These are phyloP conservation scores for Achaetomium macrosporum DNA, from an alignment of 2,329 filamentous ascomycete genomes.

Conservation along the genomic window DNA sequence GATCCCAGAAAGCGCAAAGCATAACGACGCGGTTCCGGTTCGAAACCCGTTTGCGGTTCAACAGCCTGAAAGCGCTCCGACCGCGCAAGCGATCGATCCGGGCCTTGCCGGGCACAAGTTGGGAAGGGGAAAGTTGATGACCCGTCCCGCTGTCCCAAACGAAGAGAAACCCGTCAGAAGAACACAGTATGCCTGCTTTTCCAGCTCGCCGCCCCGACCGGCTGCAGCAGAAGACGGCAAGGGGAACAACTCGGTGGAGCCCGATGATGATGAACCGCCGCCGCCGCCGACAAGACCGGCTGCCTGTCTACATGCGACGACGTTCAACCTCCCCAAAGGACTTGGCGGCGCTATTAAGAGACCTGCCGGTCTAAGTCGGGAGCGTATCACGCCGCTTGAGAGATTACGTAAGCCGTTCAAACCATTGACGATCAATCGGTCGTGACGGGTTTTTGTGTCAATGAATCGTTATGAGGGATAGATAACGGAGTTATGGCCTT, in stretches of 20 bases:
- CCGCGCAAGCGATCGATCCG: slow-evolving; percentile 15
- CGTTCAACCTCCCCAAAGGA: slow-evolving; percentile 36
- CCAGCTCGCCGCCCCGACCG: slow-evolving; percentile 44
- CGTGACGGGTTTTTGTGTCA: slow-evolving; percentile 13
- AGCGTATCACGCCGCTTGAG: slow-evolving; percentile 44
- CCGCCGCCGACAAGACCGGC: slow-evolving; percentile 36
- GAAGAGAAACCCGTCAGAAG: slow-evolving; percentile 27
- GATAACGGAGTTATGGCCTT: not conserved
- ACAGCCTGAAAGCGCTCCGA: slow-evolving; percentile 6
- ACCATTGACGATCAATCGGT: slow-evolving; percentile 46
- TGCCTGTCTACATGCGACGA: slow-evolving; percentile 47
- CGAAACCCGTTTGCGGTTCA: slow-evolving; percentile 4
- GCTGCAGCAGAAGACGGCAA: slow-evolving; percentile 14
- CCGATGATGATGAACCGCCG: slow-evolving; percentile 26
- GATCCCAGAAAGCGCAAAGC: not conserved
- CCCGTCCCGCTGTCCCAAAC: slow-evolving; percentile 28
- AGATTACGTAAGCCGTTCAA: slow-evolving; percentile 51
- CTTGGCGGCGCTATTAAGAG: slow-evolving; percentile 35
- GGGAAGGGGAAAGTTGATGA: slow-evolving; percentile 31
- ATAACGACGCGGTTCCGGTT: not conserved
- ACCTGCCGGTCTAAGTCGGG: slow-evolving; percentile 37
- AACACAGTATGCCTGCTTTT: slow-evolving; percentile 52
- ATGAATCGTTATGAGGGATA: not conserved
- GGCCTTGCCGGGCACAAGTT: slow-evolving; percentile 38
- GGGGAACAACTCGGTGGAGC: slow-evolving; percentile 20